Evolutionary conservation across 2,329 filamentous ascomycete genomes (phyloP), one percentile per base, ranked within the genome.

Genomic region (Microdochium nivale): DNA sequence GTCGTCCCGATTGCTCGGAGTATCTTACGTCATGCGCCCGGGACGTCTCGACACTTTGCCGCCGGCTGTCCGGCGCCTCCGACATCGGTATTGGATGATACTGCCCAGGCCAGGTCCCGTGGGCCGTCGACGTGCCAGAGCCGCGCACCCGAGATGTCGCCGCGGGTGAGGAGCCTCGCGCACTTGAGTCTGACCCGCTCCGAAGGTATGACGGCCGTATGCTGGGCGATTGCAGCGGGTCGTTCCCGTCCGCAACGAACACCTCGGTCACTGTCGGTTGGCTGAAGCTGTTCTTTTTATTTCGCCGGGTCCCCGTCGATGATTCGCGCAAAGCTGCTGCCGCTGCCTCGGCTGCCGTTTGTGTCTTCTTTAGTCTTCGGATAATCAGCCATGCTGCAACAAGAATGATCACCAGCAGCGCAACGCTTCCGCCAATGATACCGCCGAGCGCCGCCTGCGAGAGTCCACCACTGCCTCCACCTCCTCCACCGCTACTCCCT

Each of bases 341-440:
- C 16, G 62, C 61, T 25, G 63, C 65, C 47, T 69, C 62, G 8
- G 72, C 66, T 7, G 67, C 67, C 25, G 63, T 65, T 57, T 73
- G 69, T 21, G 76, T 71, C 43, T 65, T 70, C 53, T 70, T 78
- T 16, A 82, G 69, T 10, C 72, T 73, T 1, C 74, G 69, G 47
- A 82, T 67, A 47, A 82, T 72, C 48, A 79, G 63, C 53, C 69
- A 74, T 2, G 77, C 67, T 0, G 70, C 70, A 2, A 70, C 64
- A 5, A 81, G 37, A 11, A 81, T 67, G 25, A 74, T 65, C 1
- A 78, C 51, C 2, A 83, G 64, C 11, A 82, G 60, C 0, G 67
- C 70, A 2, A 77, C 65, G 13, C 73, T 73, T 1, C 76, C 79
- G 2, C 71, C 75, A 32, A 82, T 69, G 23, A 82, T 79, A 2